Evolutionary conservation across 1,284 basidiomycete species (phyloP).

Genomic region (Thecaphora frezii): DNA sequence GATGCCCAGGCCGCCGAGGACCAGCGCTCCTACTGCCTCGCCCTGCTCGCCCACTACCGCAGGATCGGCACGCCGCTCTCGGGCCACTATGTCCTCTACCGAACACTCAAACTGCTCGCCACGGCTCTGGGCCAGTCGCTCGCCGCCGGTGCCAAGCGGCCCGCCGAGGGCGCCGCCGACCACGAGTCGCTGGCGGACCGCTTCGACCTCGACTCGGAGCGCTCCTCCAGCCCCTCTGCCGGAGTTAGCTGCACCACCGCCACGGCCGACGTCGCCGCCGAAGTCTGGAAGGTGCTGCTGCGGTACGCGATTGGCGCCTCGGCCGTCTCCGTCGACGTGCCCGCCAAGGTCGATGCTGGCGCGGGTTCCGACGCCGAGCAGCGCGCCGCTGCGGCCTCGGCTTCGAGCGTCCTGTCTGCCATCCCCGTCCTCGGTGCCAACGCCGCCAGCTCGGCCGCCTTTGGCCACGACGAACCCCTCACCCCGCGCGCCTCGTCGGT

Average conservation of each 20-base stretch:
- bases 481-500: neutral
- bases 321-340: slow-evolving; percentile 8
- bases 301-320: slow-evolving; percentile 14
- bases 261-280: slow-evolving; percentile 60
- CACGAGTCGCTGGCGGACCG: slow-evolving; percentile 34
- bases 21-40: slow-evolving; percentile 52
- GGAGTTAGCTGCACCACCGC: slow-evolving; percentile 7
- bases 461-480: slow-evolving; percentile 9
- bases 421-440: slow-evolving; percentile 22
- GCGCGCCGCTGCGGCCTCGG: slow-evolving; percentile 3
- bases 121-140: slow-evolving; percentile 77
- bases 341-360: slow-evolving; percentile 8
- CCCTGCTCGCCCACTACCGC: slow-evolving; percentile 76
- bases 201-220: slow-evolving; percentile 37
- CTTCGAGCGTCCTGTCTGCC: slow-evolving; percentile 24
- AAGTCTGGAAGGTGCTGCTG: slow-evolving; percentile 74
- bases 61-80: slow-evolving; percentile 74
- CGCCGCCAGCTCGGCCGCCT: slow-evolving; percentile 26
- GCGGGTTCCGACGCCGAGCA: slow-evolving; percentile 2
- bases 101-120: slow-evolving; percentile 79
- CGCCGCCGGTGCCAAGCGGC: slow-evolving; percentile 57
- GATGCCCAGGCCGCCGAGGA: slow-evolving; percentile 11
- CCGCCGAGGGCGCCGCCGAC: slow-evolving; percentile 36
- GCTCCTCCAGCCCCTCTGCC: neutral
- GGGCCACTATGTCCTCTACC: slow-evolving; percentile 83